These are phyloP conservation scores for Quambalaria eucalypti DNA, from an alignment of 1,284 basidiomycete species.

Conservation along the genomic window DNA sequence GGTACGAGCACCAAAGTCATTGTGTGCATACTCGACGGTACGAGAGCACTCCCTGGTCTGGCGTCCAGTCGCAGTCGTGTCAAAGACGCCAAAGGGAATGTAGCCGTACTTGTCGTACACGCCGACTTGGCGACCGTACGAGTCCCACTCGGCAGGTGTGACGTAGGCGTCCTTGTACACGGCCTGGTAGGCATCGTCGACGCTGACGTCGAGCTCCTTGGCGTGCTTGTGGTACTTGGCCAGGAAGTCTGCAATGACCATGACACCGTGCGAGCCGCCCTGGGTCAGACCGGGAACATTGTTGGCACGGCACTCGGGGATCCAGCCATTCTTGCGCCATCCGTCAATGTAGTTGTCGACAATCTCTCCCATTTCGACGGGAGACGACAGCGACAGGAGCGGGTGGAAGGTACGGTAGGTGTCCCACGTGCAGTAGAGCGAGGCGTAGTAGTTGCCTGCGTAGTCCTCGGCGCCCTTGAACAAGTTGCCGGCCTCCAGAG, in stretches of 20 bases:
- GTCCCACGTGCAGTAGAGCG: constrained; percentile 4
- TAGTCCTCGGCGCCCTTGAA: neutral
- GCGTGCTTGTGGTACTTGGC: constrained; percentile 29
- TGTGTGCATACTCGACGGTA: constrained; percentile 45
- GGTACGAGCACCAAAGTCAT: constrained; percentile 51
- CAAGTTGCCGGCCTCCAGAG: constrained; percentile 8
- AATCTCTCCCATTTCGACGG: constrained; percentile 30
- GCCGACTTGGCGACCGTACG: constrained; percentile 23
- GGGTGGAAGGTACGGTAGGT: constrained; percentile 31
- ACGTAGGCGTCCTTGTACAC: constrained; percentile 46
- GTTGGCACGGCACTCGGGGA: constrained; percentile 39
- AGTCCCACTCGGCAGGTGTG: constrained; percentile 37
- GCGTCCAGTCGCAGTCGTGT: constrained; percentile 23
- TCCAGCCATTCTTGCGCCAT: constrained; percentile 26
- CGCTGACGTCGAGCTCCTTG: constrained; percentile 13
- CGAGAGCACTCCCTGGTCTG: constrained; percentile 32
- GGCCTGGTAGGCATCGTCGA: constrained; percentile 25
- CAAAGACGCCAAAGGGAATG: constrained; percentile 28
- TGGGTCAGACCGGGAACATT: constrained; percentile 21
- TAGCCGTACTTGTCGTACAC: constrained; percentile 22
- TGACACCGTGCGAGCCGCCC: constrained; percentile 25
- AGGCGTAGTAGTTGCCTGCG: neutral
- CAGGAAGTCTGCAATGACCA: constrained; percentile 29
- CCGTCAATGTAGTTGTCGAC: constrained; percentile 38
- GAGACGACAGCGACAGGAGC: constrained; percentile 27